These are phyloP conservation scores for Pisolithus tinctorius DNA, from an alignment of 768 basidiomycete species.

Conservation along the genomic window DNA sequence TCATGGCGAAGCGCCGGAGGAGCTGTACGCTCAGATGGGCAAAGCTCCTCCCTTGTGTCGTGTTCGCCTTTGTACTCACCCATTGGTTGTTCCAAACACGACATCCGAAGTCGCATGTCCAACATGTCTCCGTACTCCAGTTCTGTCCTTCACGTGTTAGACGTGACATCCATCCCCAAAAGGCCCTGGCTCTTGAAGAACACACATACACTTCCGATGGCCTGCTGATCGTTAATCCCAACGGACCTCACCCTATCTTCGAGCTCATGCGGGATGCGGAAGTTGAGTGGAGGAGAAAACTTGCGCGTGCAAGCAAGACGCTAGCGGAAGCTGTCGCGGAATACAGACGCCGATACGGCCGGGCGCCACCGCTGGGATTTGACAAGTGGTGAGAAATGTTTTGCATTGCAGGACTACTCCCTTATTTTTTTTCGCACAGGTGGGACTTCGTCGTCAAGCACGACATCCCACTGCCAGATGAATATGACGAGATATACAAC, in stretches of 20 bases:
- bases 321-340: constrained; percentile 32
- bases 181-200: neutral
- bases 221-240: constrained; percentile 27
- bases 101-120: neutral
- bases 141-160: neutral
- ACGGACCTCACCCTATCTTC: constrained; percentile 37
- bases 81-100: neutral
- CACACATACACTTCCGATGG: constrained; percentile 24
- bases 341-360: constrained; percentile 29
- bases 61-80: neutral
- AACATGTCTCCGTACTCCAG: neutral
- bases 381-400: constrained; percentile 32
- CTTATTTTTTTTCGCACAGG: constrained; percentile 16
- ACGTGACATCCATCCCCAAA: neutral
- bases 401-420: neutral
- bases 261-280: constrained; percentile 34
- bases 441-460: constrained; percentile 37
- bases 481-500: constrained; percentile 39
- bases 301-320: constrained; percentile 28
- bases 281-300: constrained; percentile 30
- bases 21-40: neutral
- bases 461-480: constrained; percentile 36
- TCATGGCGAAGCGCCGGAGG: neutral
- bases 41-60: neutral
- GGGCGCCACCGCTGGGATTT: constrained; percentile 35